Evolutionary conservation across 2,329 filamentous ascomycete genomes (phyloP).

Genomic region (Paecilomyces formosus): DNA sequence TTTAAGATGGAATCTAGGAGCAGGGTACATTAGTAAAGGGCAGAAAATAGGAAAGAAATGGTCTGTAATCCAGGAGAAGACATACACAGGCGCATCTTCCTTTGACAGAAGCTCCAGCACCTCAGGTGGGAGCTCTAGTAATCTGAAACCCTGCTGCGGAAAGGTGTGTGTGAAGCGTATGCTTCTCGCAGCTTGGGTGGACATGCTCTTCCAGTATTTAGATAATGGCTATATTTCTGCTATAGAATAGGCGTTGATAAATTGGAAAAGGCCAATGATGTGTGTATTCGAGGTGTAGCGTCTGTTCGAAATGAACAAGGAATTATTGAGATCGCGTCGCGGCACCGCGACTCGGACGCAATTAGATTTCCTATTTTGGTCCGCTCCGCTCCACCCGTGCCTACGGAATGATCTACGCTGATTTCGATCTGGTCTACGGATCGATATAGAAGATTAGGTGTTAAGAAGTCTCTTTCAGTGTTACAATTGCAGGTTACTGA

Average conservation of each 20-base stretch:
- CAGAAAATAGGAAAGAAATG: not conserved
- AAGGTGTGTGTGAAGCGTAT: conserved; percentile 34
- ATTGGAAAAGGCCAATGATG: not conserved
- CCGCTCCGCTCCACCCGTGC: not conserved
- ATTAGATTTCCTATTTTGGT: not conserved
- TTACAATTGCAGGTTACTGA: not conserved
- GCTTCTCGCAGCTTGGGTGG: conserved; percentile 27
- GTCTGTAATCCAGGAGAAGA: not conserved
- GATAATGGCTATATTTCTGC: too few species aligned
- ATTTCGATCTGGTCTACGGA: not conserved
- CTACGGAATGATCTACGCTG: not conserved
- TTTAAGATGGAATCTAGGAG: conserved; percentile 35
- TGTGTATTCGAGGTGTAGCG: not conserved
- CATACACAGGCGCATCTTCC: conserved; percentile 34
- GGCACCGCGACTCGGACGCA: not conserved
- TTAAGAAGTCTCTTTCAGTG: not conserved
- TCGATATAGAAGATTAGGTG: not conserved
- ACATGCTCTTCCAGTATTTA: conserved; percentile 17
- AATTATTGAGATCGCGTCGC: not conserved
- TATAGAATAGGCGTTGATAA: not conserved
- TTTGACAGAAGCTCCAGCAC: conserved; percentile 47
- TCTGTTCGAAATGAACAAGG: not conserved
- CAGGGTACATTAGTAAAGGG: conserved; percentile 3
- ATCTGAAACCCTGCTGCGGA: conserved; percentile 47
- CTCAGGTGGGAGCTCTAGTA: conserved; percentile 55